These are phyloP conservation scores for Haplographium delicatum DNA, from an alignment of 495 filamentous ascomycete genomes.

Conservation along the genomic window DNA sequence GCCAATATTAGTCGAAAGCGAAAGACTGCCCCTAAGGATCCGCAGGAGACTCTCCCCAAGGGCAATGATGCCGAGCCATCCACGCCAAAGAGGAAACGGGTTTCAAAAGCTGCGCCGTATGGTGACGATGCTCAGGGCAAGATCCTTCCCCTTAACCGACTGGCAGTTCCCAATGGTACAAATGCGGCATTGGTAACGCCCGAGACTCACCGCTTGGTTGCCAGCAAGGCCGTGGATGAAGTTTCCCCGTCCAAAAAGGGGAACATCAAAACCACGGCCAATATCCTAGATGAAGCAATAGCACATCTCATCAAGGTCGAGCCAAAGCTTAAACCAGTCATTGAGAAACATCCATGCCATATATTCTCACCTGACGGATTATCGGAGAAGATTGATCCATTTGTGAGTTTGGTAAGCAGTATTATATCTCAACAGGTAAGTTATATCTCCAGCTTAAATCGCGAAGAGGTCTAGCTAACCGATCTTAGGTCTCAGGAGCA, in stretches of 20 bases:
- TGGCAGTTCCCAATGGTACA: constrained; percentile 44
- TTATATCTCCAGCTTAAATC: no score
- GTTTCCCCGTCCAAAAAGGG: constrained; percentile 55
- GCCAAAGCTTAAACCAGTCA: constrained; percentile 62
- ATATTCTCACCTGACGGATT: constrained; percentile 80
- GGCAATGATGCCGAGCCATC: constrained; percentile 12
- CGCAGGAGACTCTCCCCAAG: background rate
- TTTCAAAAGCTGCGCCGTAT: constrained; percentile 6
- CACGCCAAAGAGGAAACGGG: constrained; percentile 23
- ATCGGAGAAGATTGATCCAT: constrained; percentile 80
- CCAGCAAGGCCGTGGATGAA: constrained; percentile 45
- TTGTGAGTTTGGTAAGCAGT: constrained; percentile 70
- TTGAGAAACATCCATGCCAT: constrained; percentile 69
- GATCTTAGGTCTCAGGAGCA: constrained; percentile 65
- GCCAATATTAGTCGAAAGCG: constrained; percentile 30
- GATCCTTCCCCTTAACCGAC: constrained; percentile 35
- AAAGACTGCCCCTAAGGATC: constrained; percentile 28
- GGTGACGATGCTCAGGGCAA: constrained; percentile 16
- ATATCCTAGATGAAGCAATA: constrained; percentile 70
- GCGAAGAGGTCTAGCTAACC: background rate
- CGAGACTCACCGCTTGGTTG: constrained; percentile 62
- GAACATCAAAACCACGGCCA: constrained; percentile 54
- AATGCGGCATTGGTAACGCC: constrained; percentile 80
- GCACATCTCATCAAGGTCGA: constrained; percentile 75
- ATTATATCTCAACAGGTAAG: constrained; percentile 85